Conservation (phyloP, 108 stramenopile species). For the Schizochytrium sp. region DNA sequence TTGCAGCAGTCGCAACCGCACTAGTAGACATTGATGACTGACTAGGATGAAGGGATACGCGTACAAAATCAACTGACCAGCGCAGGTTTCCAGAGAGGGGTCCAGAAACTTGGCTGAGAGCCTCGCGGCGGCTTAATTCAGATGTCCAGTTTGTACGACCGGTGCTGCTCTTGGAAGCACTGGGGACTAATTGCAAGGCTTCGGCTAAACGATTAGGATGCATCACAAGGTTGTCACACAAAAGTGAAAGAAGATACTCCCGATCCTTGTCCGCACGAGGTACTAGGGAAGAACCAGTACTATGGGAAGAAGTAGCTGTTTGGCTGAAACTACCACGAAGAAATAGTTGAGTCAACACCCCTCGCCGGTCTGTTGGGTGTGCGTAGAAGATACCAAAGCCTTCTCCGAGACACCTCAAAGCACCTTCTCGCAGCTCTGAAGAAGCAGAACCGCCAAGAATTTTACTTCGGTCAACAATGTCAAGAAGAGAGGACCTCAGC, state of each 20-base stretch:
- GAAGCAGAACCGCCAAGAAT: not conserved
- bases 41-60: not conserved
- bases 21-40: not conserved
- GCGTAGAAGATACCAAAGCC: not conserved
- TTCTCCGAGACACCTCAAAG: not conserved
- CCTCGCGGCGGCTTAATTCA: no score
- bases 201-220: no score
- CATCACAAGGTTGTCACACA: no score
- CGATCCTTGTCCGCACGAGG: no score
- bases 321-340: not conserved
- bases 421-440: not conserved
- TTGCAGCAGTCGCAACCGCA: conserved; percentile 11
- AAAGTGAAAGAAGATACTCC: no score
- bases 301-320: not conserved
- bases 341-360: not conserved
- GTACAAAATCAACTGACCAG: not conserved
- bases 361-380: not conserved
- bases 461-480: not conserved
- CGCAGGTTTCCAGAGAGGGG: not conserved
- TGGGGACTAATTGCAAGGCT: no score
- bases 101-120: not conserved
- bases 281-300: no score
- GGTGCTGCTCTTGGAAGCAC: no score
- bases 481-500: not conserved
- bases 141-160: no score